These are phyloP conservation scores for Aspergillus fructus DNA, from an alignment of 2,329 filamentous ascomycete genomes.

Conservation along the genomic window DNA sequence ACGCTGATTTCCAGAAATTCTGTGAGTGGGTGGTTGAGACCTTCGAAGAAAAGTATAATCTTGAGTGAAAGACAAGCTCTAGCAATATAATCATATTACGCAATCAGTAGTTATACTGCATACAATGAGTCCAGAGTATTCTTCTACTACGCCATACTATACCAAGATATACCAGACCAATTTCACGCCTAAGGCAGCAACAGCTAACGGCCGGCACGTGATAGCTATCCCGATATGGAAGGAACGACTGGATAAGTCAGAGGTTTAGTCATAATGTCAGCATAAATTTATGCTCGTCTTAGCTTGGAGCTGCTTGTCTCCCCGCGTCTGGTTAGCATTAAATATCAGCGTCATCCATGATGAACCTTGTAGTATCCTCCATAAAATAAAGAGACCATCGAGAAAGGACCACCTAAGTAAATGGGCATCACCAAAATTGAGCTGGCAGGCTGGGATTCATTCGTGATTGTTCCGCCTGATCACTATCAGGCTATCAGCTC, in stretches of 20 bases:
- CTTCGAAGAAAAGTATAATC: constrained; percentile 48
- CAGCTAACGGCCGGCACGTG: not conserved
- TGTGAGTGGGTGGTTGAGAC: constrained; percentile 87
- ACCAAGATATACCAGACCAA: not conserved
- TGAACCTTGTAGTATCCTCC: not conserved
- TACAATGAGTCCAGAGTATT: not conserved
- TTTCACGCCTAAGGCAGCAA: not conserved
- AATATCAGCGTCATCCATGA: not conserved
- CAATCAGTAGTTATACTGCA: not conserved
- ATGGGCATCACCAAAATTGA: constrained; percentile 2
- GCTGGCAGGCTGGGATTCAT: constrained; percentile 18
- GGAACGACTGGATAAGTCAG: not conserved
- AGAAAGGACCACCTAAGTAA: not conserved
- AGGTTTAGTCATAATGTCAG: not conserved
- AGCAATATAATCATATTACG: not conserved
- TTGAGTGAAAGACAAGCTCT: not conserved
- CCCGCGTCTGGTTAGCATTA: not conserved
- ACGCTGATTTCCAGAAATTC: constrained; percentile 80
- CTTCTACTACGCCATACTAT: not conserved
- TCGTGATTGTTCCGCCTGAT: constrained; percentile 25
- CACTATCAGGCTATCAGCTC: constrained; percentile 12
- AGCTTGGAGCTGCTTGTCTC: not conserved
- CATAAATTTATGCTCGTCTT: not conserved
- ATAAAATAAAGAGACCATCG: not conserved
- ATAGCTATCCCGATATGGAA: not conserved